These are phyloP conservation scores for Teunomyces lycoperdinae DNA, from an alignment of 805 yeast genomes.

Conservation along the genomic window DNA sequence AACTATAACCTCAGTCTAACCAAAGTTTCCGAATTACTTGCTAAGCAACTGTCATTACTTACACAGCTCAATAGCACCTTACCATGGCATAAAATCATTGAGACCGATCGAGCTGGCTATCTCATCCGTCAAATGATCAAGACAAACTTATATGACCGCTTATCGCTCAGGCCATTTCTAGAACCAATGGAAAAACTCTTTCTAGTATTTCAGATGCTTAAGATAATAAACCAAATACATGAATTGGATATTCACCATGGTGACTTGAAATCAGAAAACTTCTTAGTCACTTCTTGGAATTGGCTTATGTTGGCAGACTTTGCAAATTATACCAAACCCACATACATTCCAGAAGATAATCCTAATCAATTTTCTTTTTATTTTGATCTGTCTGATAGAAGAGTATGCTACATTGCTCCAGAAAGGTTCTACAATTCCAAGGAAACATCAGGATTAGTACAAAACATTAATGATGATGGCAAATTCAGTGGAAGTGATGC, in stretches of 20 bases:
- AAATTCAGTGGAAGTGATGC: conserved; percentile 19
- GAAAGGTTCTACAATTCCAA: conserved; percentile 64
- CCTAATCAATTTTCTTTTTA: conserved; percentile 90
- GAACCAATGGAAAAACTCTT: conserved; percentile 79
- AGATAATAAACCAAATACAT: conserved; percentile 65
- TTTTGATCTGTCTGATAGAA: conserved; percentile 84
- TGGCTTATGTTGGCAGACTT: conserved; percentile 84
- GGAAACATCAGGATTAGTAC: conserved; percentile 17
- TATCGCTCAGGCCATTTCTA: conserved; percentile 83
- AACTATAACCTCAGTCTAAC: conserved; percentile 22
- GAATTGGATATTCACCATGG: conserved; percentile 68
- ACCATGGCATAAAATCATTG: conserved; percentile 71
- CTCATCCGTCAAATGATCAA: conserved; percentile 77
- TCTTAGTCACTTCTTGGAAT: conserved; percentile 83
- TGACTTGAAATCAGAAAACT: conserved; percentile 87
- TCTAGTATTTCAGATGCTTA: conserved; percentile 75
- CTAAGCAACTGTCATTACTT: conserved; percentile 39
- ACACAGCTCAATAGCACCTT: conserved; percentile 57
- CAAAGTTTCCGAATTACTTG: conserved; percentile 23
- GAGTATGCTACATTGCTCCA: conserved; percentile 91
- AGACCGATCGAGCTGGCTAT: conserved; percentile 91
- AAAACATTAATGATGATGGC: conserved; percentile 22
- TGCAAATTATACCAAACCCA: conserved; percentile 75
- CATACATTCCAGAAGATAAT: conserved; percentile 82
- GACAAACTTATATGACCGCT: conserved; percentile 81